A percentile compares a stretch with the other conserved stretches of the same genome.
Conservation (phyloP, 1,139 yeast genomes). For the Casaregolazyma lundiana region DNA sequence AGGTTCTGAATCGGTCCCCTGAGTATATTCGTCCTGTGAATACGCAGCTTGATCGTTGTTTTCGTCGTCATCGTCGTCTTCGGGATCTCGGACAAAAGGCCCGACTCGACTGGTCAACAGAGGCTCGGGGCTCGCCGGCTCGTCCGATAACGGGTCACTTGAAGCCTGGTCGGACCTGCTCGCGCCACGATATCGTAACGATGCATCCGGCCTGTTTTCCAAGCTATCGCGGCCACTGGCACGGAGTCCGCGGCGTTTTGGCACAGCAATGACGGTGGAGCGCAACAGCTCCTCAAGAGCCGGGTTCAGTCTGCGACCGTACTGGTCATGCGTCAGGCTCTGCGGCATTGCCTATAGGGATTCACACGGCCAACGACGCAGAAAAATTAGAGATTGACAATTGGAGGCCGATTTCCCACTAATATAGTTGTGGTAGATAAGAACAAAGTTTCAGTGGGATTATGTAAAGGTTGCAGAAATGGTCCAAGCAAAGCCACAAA, state of each 20-base stretch:
- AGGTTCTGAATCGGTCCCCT: no score
- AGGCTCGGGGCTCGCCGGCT: no score
- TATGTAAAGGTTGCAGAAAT: not conserved
- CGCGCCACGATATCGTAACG: not conserved
- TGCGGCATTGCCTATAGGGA: not conserved
- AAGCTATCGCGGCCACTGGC: not conserved
- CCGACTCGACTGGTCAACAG: constrained; percentile 8
- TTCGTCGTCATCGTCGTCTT: constrained; percentile 4
- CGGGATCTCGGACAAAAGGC: not conserved
- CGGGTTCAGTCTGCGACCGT: constrained; percentile 24
- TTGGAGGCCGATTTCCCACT: not conserved
- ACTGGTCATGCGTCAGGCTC: constrained; percentile 19
- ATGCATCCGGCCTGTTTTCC: not conserved
- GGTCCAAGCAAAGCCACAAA: not conserved
- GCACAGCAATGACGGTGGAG: constrained; percentile 23
- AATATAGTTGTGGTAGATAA: not conserved
- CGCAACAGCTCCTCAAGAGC: constrained; percentile 23
- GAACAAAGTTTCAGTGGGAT: not conserved
- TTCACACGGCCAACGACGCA: not conserved
- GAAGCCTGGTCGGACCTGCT: not conserved
- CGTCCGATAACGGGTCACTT: not conserved
- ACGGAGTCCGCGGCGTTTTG: not conserved
- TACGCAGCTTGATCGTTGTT: not conserved
- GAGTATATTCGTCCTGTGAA: not conserved
- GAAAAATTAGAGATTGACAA: no score